Conservation (phyloP, 345 rosid species). For the Acer saccharum region DNA sequence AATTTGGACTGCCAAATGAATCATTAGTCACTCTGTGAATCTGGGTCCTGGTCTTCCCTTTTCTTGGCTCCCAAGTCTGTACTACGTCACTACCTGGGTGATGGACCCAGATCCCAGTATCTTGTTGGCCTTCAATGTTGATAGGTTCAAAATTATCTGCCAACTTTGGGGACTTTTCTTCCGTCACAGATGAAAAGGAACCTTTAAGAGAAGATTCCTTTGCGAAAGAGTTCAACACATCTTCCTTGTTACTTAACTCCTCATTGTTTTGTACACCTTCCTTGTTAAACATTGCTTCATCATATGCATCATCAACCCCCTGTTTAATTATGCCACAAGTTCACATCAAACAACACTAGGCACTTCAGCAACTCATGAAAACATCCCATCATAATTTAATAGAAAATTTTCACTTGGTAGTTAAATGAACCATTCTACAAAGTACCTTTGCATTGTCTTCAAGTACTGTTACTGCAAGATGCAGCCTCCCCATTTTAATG, state of each 20-base stretch:
- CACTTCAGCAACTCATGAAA: neutral
- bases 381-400: neutral
- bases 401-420: neutral
- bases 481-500: slow-evolving; percentile 80
- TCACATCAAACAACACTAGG: slow-evolving; percentile 7
- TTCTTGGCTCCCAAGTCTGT: slow-evolving; percentile 85
- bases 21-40: slow-evolving; percentile 41
- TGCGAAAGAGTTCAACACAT: slow-evolving; percentile 42
- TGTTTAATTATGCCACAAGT: slow-evolving; percentile 27
- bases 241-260: slow-evolving; percentile 31
- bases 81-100: slow-evolving; percentile 80
- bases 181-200: slow-evolving; percentile 49
- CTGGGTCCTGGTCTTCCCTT: slow-evolving; percentile 59
- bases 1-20: slow-evolving; percentile 30
- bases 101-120: slow-evolving; percentile 86
- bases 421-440: slow-evolving; percentile 6
- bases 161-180: slow-evolving; percentile 51
- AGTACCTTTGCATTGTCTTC: slow-evolving; percentile 60
- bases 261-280: slow-evolving; percentile 40
- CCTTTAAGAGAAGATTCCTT: slow-evolving; percentile 32
- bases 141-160: slow-evolving; percentile 75
- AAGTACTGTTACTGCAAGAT: slow-evolving; percentile 67
- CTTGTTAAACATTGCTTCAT: slow-evolving; percentile 37
- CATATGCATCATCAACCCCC: slow-evolving; percentile 32
- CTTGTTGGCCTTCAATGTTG: slow-evolving; percentile 65